Evolutionary conservation across 1,284 basidiomycete genomes (phyloP), one percentile per base, ranked within the genome.

Genomic region (Puccinia sorghi): DNA sequence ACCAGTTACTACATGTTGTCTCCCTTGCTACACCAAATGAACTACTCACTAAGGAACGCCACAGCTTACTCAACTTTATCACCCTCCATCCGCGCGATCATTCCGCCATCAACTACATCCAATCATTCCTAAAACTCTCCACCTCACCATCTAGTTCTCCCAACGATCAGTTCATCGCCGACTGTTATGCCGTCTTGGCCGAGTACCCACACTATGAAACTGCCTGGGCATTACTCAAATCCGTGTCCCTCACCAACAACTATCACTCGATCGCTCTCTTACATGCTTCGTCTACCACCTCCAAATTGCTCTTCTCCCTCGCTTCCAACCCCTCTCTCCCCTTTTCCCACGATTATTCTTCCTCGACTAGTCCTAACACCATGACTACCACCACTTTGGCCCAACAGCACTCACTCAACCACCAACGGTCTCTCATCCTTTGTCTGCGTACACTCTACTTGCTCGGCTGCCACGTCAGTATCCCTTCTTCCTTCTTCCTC

Each of bases 61-160:
- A 43, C 52, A 76, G 25, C n/a, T 27, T 6, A 37, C 48, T 5
- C 27, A 63, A 27, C 27, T 76, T 76, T n/a, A 37, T 63, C 12
- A 13, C 12, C 20, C 64, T 64, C 25, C 74, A 76, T 69, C 74
- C 74, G 0, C 43, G 64, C 12, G 74, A 76, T 43, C 64, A 76
- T 52, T 76, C 74, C 9, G 46, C 48, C 61, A 12, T 39, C 54
- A 50, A 76, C 43, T 76, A 76, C 64, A 41, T 76, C 64, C 2
- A 1, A 32, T n/a, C 63, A 9, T 66, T 54, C 32, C 52, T n/a
- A n/a, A n/a, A n/a, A n/a, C n/a, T n/a, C n/a, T n/a, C n/a, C n/a
- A n/a, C n/a, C n/a, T n/a, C n/a, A n/a, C n/a, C n/a, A n/a, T n/a
- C n/a, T n/a, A n/a, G n/a, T n/a, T n/a, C n/a, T n/a, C n/a, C n/a